Percentiles rank a stretch among this genome's conserved stretches.
Conservation (phyloP, 2,329 filamentous ascomycete species). For the Hymenoscyphus infarciens region DNA sequence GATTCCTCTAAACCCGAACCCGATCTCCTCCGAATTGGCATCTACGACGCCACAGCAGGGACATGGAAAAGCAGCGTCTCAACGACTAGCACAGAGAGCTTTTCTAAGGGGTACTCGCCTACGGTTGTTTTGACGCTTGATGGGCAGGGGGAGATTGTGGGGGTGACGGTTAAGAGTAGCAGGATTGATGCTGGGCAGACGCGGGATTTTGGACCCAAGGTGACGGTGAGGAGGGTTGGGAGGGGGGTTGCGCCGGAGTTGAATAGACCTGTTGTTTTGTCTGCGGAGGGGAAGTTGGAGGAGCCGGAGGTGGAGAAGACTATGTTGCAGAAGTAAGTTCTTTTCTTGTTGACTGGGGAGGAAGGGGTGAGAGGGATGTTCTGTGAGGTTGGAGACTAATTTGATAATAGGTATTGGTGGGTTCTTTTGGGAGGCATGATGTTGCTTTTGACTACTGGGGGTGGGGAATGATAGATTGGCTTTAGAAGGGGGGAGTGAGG, state of each 20-base stretch:
- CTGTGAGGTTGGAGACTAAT: too few species aligned
- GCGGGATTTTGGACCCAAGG: constrained; percentile 61
- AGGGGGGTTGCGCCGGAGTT: constrained; percentile 55
- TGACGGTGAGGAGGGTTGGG: constrained; percentile 45
- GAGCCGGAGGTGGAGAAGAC: constrained; percentile 57
- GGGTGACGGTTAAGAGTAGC: constrained; percentile 53
- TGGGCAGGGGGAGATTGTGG: constrained; percentile 43
- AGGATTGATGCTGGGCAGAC: constrained; percentile 61
- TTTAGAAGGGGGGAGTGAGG: background rate
- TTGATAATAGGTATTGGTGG: constrained; percentile 56
- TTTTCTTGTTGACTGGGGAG: background rate
- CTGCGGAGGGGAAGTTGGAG: constrained; percentile 56
- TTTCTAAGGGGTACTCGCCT: constrained; percentile 58
- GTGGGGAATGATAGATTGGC: constrained; percentile 38
- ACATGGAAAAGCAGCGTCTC: constrained; percentile 54
- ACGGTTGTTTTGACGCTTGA: constrained; percentile 53
- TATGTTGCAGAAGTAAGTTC: constrained; percentile 61
- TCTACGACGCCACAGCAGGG: constrained; percentile 47
- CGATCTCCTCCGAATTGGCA: constrained; percentile 51
- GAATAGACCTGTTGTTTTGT: constrained; percentile 62
- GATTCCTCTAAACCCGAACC: background rate
- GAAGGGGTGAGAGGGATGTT: too few species aligned
- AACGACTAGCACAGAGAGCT: constrained; percentile 53
- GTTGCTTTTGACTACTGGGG: constrained; percentile 49
- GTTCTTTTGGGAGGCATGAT: constrained; percentile 51